Evolutionary conservation across 345 rosid genomes (phyloP).

Genomic region (Sisymbrium irio): DNA sequence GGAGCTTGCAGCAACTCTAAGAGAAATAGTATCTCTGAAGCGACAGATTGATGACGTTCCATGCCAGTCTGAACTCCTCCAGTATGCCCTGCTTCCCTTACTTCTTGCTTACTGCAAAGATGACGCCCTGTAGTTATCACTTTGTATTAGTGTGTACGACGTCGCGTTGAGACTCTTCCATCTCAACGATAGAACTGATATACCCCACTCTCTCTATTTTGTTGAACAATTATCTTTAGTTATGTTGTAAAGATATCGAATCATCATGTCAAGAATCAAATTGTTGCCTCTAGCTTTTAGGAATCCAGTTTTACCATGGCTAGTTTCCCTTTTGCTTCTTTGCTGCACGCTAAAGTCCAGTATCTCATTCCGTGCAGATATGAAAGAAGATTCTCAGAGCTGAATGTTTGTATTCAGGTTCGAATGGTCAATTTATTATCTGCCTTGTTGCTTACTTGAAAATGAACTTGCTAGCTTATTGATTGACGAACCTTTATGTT

Average conservation of each 20-base stretch:
- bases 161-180: neutral
- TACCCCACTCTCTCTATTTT: neutral
- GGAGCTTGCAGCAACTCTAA: conserved; percentile 67
- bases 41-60: conserved; percentile 68
- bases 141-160: neutral
- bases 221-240: neutral
- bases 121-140: neutral
- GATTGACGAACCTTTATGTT: conserved; percentile 2
- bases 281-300: conserved; percentile 5
- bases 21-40: conserved; percentile 53
- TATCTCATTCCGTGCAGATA: conserved; percentile 51
- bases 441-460: neutral
- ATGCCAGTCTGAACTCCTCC: conserved; percentile 70
- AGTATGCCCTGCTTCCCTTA: conserved; percentile 46
- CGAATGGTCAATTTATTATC: neutral
- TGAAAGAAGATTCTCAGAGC: conserved; percentile 68
- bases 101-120: neutral
- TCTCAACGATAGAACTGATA: neutral
- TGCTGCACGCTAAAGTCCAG: conserved; percentile 4
- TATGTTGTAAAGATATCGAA: conserved; percentile 1
- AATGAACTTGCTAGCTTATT: neutral
- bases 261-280: neutral
- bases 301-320: conserved; percentile 8
- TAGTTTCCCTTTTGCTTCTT: neutral
- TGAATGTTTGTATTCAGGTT: conserved; percentile 79